phyloP scores from a whole-genome alignment of 495 filamentous ascomycete genomes.

The Neurospora sp. region DNA sequence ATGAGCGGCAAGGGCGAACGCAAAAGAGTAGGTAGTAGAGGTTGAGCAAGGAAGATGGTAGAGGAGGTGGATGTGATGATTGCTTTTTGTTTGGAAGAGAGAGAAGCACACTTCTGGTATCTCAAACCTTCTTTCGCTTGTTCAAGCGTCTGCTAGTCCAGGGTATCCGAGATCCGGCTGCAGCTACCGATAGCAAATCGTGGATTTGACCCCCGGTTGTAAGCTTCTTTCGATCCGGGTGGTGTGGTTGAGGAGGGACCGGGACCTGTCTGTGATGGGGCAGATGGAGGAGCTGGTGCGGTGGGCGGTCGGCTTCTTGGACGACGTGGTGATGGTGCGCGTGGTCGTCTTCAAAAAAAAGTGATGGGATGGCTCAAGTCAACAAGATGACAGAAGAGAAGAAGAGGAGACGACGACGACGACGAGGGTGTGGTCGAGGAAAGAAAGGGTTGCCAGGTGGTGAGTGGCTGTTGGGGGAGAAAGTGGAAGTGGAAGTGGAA shows the following conservation, averaged over 20 bases:
- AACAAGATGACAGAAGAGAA: not conserved
- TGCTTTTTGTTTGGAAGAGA: constrained; percentile 1
- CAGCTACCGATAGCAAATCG: not conserved
- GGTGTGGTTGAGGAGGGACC: not conserved
- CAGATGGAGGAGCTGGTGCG: not conserved
- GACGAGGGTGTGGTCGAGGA: not conserved
- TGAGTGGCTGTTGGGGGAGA: constrained; percentile 1
- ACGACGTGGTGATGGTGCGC: not conserved
- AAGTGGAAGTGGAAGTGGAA: constrained; percentile 8
- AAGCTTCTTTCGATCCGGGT: not conserved
- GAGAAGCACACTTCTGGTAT: constrained; percentile 21
- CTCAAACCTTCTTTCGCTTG: constrained; percentile 27
- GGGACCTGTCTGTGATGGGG: not conserved
- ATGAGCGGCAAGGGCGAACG: constrained; percentile 4
- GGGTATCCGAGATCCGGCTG: not conserved
- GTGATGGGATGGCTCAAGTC: not conserved
- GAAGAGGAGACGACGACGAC: not conserved
- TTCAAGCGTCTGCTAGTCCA: constrained; percentile 10
- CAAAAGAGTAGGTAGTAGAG: constrained; percentile 2
- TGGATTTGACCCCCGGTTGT: not conserved
- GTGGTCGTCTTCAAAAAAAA: not conserved
- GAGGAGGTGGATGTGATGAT: not conserved
- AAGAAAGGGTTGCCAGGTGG: not conserved
- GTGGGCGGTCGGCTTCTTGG: not conserved
- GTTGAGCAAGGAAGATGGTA: not conserved